phyloP scores from a whole-genome alignment of 169 alveolate species.

The Babesia bovis region DNA sequence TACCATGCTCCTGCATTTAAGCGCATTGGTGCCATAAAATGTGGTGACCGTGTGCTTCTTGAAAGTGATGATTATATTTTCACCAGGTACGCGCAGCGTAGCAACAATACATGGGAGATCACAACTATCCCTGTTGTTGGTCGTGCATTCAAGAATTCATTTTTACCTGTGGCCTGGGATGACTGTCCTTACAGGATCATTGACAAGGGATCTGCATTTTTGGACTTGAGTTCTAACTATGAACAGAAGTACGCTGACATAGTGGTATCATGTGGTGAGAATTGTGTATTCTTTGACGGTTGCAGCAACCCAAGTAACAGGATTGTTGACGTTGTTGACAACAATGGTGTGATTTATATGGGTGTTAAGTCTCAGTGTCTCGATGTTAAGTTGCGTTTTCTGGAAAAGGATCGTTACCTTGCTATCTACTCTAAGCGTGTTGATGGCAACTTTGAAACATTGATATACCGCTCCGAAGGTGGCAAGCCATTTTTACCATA shows the following conservation, averaged over 20 bases:
- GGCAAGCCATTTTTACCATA: not conserved
- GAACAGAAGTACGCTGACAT: not conserved
- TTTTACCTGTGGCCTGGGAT: constrained; percentile 27
- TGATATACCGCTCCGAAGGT: not conserved
- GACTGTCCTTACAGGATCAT: constrained; percentile 10
- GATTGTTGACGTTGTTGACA: constrained; percentile 24
- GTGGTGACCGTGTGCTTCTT: constrained; percentile 30
- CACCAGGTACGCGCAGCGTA: constrained; percentile 9
- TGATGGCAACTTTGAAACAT: constrained; percentile 13
- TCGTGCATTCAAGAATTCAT: not conserved
- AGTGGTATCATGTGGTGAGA: constrained; percentile 31
- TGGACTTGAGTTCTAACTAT: constrained; percentile 5
- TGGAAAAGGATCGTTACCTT: not conserved
- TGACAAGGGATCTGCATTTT: constrained; percentile 6
- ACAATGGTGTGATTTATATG: constrained; percentile 14
- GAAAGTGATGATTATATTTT: constrained; percentile 23
- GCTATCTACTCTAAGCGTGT: constrained; percentile 28
- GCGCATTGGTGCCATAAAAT: constrained; percentile 40
- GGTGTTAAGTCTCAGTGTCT: constrained; percentile 21
- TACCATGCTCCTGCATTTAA: not conserved
- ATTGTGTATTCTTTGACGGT: constrained; percentile 61
- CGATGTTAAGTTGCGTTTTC: not conserved
- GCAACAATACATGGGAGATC: constrained; percentile 5
- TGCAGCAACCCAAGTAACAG: constrained; percentile 33
- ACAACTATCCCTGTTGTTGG: constrained; percentile 21